These are phyloP conservation scores for Malus hybrid DNA, from an alignment of 331 rosid genomes.

Conservation along the genomic window DNA sequence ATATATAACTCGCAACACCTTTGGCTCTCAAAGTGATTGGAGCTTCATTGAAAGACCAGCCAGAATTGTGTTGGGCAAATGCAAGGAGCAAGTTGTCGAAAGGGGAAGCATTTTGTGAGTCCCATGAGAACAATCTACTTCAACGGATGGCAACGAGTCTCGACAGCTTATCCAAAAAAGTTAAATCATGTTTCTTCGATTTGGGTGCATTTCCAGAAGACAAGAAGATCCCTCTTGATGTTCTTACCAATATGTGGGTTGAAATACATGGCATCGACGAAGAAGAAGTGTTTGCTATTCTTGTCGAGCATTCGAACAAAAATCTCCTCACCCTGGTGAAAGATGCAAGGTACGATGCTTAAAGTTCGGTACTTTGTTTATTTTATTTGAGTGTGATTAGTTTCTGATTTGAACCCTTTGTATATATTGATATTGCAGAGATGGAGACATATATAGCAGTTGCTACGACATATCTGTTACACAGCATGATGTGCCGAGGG, in stretches of 20 bases:
- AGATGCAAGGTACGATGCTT: constrained; percentile 50
- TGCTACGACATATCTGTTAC: constrained; percentile 64
- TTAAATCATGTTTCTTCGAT: constrained; percentile 79
- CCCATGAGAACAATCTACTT: constrained; percentile 55
- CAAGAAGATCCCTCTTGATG: constrained; percentile 69
- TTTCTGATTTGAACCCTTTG: not conserved
- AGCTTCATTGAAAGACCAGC: constrained; percentile 68
- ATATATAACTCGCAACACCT: not conserved
- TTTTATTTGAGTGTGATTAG: not conserved
- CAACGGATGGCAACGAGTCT: constrained; percentile 70
- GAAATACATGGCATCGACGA: constrained; percentile 70
- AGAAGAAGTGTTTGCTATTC: constrained; percentile 59
- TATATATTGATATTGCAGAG: constrained; percentile 36
- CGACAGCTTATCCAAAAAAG: constrained; percentile 37
- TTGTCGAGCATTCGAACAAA: constrained; percentile 72
- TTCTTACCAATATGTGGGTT: constrained; percentile 77
- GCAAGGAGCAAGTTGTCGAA: constrained; percentile 61
- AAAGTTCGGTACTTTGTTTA: not conserved
- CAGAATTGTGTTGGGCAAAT: constrained; percentile 65
- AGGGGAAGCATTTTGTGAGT: constrained; percentile 70
- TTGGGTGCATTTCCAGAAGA: constrained; percentile 82
- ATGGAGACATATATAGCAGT: constrained; percentile 58
- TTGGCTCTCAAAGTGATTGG: constrained; percentile 96
- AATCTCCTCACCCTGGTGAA: constrained; percentile 72
- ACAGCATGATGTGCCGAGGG: constrained; percentile 86